Conservation (phyloP, 306 rosid genomes). For the Lathyrus sativus region DNA sequence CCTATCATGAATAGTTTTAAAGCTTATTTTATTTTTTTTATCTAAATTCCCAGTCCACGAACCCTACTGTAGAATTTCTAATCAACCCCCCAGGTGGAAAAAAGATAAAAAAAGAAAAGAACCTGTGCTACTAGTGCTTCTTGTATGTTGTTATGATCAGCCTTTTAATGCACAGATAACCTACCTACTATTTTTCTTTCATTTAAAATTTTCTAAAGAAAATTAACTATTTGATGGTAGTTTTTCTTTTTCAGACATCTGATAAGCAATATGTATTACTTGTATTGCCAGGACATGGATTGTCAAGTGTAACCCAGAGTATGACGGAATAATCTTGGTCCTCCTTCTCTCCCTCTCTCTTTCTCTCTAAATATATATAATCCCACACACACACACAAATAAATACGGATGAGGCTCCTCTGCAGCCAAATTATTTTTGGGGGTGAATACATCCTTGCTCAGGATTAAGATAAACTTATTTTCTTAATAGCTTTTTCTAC, state of each 20-base stretch:
- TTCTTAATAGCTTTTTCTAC: not conserved
- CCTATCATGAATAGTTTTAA: slow-evolving; percentile 24
- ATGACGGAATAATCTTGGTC: slow-evolving; percentile 83
- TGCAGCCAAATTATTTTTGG: not conserved
- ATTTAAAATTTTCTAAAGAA: slow-evolving; percentile 16
- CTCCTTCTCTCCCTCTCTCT: slow-evolving; percentile 42
- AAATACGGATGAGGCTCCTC: not conserved
- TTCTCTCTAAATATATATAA: not conserved
- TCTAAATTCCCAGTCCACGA: slow-evolving; percentile 30
- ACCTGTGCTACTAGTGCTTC: slow-evolving; percentile 9
- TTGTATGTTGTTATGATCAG: slow-evolving; percentile 12
- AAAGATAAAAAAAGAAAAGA: not conserved
- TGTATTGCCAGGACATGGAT: slow-evolving; percentile 80
- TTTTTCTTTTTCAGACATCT: slow-evolving; percentile 39
- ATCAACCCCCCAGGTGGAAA: not conserved
- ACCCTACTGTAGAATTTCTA: slow-evolving; percentile 17
- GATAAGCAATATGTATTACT: slow-evolving; percentile 41
- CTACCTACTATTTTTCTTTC: not conserved
- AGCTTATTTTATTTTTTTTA: slow-evolving; percentile 32
- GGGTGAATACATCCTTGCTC: slow-evolving; percentile 21
- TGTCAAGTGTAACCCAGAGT: slow-evolving; percentile 87
- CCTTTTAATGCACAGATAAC: slow-evolving; percentile 14
- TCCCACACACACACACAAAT: not conserved
- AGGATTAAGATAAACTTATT: slow-evolving; percentile 4
- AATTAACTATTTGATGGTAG: slow-evolving; percentile 11